Percentiles rank a stretch among this genome's conserved stretches.
These are phyloP conservation scores for Aegilops bicornis DNA, from an alignment of 176 grass and related monocot species.

Conservation along the genomic window DNA sequence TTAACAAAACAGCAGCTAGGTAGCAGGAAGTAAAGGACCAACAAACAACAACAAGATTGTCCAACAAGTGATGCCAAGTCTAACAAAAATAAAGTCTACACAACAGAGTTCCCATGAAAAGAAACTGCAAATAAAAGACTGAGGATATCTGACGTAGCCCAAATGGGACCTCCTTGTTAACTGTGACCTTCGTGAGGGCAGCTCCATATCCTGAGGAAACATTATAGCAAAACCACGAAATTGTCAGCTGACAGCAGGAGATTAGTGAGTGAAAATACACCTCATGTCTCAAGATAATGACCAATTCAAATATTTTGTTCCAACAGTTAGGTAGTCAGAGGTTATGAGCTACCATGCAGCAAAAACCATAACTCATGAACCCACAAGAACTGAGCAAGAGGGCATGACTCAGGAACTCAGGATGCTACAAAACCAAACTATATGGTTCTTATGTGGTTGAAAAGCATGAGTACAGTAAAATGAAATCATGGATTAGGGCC, in stretches of 20 bases:
- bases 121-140: background rate
- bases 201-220: constrained; percentile 74
- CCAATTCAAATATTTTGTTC: background rate
- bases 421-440: background rate
- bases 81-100: background rate
- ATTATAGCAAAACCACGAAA: constrained; percentile 12
- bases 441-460: background rate
- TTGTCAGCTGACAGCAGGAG: constrained; percentile 2
- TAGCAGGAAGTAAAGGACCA: constrained; percentile 56
- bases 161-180: constrained; percentile 83
- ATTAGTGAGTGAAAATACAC: background rate
- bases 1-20: constrained; percentile 93
- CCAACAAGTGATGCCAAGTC: background rate
- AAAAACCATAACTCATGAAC: background rate
- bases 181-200: constrained; percentile 77
- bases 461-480: background rate
- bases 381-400: background rate
- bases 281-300: background rate
- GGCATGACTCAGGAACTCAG: background rate
- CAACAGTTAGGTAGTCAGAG: background rate
- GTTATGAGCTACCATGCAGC: background rate
- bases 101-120: background rate
- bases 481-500: background rate
- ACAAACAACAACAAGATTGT: constrained; percentile 1
- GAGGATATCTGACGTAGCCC: constrained; percentile 98